Evolutionary conservation across 1,284 basidiomycete species (phyloP).

Genomic region (Takashimella koratensis): DNA sequence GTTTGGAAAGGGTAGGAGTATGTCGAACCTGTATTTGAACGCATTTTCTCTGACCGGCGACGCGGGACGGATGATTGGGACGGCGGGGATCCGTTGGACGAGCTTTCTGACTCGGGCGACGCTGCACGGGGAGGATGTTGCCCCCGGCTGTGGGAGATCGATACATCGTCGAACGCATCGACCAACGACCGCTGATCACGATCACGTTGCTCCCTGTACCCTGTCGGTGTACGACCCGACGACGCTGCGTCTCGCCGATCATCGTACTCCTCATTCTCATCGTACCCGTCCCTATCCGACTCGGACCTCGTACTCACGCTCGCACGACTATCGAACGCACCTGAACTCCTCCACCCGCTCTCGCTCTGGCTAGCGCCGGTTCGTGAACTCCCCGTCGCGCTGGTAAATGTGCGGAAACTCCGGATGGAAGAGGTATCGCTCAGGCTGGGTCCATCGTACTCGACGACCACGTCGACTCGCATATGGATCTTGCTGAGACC

Average conservation of each 20-base stretch:
- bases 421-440: conserved; percentile 78
- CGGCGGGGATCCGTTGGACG: neutral
- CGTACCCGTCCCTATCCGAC: neutral
- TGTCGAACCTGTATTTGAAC: neutral
- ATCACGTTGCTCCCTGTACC: too few relatives aligned
- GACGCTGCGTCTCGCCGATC: neutral
- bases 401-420: conserved; percentile 42
- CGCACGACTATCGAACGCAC: too few relatives aligned
- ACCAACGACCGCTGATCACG: neutral
- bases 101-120: neutral
- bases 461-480: conserved; percentile 68
- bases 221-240: neutral
- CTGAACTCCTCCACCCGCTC: conserved; percentile 15
- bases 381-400: conserved; percentile 46
- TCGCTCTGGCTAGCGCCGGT: conserved; percentile 14
- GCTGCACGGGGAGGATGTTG: neutral
- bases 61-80: neutral
- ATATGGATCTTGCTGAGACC: conserved; percentile 61
- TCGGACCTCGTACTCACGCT: neutral
- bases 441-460: conserved; percentile 85
- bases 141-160: neutral
- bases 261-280: neutral
- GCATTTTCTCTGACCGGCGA: neutral
- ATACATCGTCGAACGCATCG: neutral
- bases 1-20: neutral